These are phyloP conservation scores for Huntiella decipiens DNA, from an alignment of 2,329 filamentous ascomycete species.

Conservation along the genomic window DNA sequence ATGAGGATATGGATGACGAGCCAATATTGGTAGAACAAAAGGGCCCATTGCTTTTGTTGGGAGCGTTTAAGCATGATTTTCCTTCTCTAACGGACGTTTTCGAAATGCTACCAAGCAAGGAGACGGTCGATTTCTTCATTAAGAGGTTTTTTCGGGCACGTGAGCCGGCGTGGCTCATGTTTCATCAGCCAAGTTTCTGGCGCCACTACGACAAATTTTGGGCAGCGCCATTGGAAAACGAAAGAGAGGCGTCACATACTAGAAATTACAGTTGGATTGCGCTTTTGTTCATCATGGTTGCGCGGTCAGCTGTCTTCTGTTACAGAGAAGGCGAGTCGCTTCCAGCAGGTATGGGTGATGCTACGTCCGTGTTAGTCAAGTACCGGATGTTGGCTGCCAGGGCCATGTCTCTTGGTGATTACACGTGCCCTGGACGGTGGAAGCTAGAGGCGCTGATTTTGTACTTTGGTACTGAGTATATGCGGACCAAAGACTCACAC, in stretches of 20 bases:
- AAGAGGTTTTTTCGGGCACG: conserved; percentile 16
- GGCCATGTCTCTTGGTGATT: conserved; percentile 17
- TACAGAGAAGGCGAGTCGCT: conserved; percentile 13
- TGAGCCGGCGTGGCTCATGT: conserved; percentile 17
- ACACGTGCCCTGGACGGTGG: conserved; percentile 16
- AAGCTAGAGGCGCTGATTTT: conserved; percentile 15
- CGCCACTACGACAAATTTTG: conserved; percentile 17
- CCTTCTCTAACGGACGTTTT: conserved; percentile 12
- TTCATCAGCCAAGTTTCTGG: conserved; percentile 17
- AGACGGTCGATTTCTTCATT: conserved; percentile 15
- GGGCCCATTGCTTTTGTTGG: conserved; percentile 15
- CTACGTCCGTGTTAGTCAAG: conserved; percentile 13
- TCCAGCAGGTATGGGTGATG: conserved; percentile 13
- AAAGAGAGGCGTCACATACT: conserved; percentile 11
- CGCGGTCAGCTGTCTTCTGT: conserved; percentile 16
- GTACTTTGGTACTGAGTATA: conserved; percentile 17
- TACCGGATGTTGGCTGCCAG: conserved; percentile 16
- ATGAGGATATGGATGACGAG: conserved; percentile 13
- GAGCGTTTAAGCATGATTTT: conserved; percentile 13
- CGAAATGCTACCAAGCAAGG: conserved; percentile 14
- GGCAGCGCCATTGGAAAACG: conserved; percentile 8
- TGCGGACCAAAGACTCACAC: conserved; percentile 14
- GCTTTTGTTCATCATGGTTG: conserved; percentile 18
- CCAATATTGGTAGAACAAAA: conserved; percentile 7
- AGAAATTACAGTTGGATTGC: conserved; percentile 16